These are phyloP conservation scores for Candida sp. DNA, from an alignment of 1,139 yeast genomes.

Conservation along the genomic window DNA sequence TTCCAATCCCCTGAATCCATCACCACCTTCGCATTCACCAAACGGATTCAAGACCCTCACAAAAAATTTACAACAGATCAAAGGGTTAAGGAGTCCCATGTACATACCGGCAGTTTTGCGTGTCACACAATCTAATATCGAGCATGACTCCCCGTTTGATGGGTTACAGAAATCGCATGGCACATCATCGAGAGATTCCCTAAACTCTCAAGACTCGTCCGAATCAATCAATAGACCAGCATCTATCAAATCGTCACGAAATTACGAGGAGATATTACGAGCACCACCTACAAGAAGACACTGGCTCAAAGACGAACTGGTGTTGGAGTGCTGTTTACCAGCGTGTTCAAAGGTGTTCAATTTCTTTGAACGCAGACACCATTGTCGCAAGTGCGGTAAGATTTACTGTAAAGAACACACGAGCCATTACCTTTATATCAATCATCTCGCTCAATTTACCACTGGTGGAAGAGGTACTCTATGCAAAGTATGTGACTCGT, in stretches of 20 bases:
- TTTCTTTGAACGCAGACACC: slow-evolving; percentile 85
- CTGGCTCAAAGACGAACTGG: slow-evolving; percentile 74
- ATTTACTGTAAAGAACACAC: slow-evolving; percentile 76
- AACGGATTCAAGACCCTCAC: slow-evolving; percentile 7
- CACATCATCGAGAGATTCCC: slow-evolving; percentile 21
- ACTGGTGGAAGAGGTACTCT: slow-evolving; percentile 73
- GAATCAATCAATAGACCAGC: no score
- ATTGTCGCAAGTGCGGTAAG: slow-evolving; percentile 93
- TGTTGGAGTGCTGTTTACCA: slow-evolving; percentile 56
- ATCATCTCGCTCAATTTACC: slow-evolving; percentile 67
- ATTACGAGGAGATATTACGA: slow-evolving; percentile 26
- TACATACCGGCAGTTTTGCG: slow-evolving; percentile 89
- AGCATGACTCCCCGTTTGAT: slow-evolving; percentile 6
- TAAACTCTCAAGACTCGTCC: slow-evolving; percentile 35
- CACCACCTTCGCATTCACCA: no score
- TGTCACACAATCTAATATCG: slow-evolving; percentile 23
- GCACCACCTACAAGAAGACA: slow-evolving; percentile 63
- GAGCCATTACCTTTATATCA: slow-evolving; percentile 55
- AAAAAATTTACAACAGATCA: slow-evolving; percentile 50
- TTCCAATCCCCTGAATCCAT: neutral
- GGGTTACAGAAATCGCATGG: slow-evolving; percentile 4
- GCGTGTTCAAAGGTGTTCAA: slow-evolving; percentile 62
- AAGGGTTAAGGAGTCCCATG: slow-evolving; percentile 77
- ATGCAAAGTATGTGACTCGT: slow-evolving; percentile 74
- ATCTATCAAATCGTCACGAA: slow-evolving; percentile 9